Conservation (phyloP, 164 flowering plant genomes). For the Akebia trifoliata region DNA sequence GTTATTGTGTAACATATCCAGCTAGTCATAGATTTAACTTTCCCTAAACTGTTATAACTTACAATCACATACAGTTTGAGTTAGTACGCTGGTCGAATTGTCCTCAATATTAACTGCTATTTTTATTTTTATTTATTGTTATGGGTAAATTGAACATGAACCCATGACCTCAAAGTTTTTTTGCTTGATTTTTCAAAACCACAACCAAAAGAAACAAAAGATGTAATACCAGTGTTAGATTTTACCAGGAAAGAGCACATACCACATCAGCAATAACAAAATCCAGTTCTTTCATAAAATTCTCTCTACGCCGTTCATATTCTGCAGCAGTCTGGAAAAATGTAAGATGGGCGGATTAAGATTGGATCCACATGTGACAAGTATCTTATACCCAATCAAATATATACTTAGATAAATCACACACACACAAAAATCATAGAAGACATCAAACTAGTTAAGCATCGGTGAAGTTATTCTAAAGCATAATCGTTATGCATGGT, state of each 20-base stretch:
- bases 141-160: no score
- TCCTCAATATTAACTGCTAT: not conserved
- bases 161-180: no score
- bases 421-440: not conserved
- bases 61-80: no score
- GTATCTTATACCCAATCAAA: not conserved
- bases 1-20: no score
- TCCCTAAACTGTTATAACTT: no score
- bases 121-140: no score
- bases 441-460: no score
- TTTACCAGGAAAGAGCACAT: constrained; percentile 20
- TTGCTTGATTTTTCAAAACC: not conserved
- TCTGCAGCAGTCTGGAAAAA: constrained; percentile 85
- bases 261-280: constrained; percentile 97
- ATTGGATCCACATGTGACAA: constrained; percentile 4
- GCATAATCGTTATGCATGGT: no score
- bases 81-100: not conserved
- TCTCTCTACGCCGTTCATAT: constrained; percentile 68
- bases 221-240: not conserved
- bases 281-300: constrained; percentile 86
- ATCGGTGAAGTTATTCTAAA: no score
- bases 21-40: no score
- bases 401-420: no score
- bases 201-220: not conserved
- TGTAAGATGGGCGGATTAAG: constrained; percentile 1